A percentile compares a stretch with the other conserved stretches of the same genome.
phyloP scores from a whole-genome alignment of 371 early-diverging fungal genomes.

The Umbelopsis sp. region DNA sequence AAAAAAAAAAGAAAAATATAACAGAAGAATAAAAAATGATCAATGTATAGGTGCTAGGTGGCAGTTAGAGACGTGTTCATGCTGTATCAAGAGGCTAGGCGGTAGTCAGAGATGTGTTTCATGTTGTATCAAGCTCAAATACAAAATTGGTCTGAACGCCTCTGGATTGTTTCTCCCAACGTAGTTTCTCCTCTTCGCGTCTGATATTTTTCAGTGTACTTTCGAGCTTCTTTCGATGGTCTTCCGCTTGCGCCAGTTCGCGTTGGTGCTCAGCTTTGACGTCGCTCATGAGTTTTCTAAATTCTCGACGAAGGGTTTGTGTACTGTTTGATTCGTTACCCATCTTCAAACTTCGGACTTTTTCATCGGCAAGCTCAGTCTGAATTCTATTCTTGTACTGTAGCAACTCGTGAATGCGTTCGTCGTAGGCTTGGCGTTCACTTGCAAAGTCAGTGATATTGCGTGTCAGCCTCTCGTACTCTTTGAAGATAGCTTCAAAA shows the following conservation, averaged over 20 bases:
- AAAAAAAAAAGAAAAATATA: no score
- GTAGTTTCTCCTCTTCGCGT: conserved; percentile 48
- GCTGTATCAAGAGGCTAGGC: not conserved
- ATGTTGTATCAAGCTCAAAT: not conserved
- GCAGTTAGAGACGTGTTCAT: not conserved
- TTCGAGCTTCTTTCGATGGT: conserved; percentile 43
- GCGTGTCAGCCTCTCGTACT: conserved; percentile 60
- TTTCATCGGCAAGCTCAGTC: conserved; percentile 39
- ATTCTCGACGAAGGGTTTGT: conserved; percentile 55
- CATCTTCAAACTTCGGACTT: conserved; percentile 27
- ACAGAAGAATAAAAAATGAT: no score
- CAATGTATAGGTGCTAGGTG: no score
- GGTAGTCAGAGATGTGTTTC: not conserved
- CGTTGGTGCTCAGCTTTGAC: conserved; percentile 50
- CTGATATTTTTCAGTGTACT: conserved; percentile 43
- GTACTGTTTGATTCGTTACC: conserved; percentile 35
- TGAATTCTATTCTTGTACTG: conserved; percentile 40
- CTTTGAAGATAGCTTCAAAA: conserved; percentile 57
- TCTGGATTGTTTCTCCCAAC: conserved; percentile 44
- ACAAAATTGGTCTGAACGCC: conserved; percentile 49
- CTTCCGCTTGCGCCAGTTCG: conserved; percentile 44
- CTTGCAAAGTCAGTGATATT: conserved; percentile 60
- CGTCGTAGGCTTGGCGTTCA: conserved; percentile 48
- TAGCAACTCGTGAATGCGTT: conserved; percentile 41
- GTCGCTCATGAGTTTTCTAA: conserved; percentile 55